A percentile compares a stretch with the other conserved stretches of the same genome.
These are phyloP conservation scores for Xylariomycetidae sp. DNA, from an alignment of 2,329 filamentous ascomycete species.

Conservation along the genomic window DNA sequence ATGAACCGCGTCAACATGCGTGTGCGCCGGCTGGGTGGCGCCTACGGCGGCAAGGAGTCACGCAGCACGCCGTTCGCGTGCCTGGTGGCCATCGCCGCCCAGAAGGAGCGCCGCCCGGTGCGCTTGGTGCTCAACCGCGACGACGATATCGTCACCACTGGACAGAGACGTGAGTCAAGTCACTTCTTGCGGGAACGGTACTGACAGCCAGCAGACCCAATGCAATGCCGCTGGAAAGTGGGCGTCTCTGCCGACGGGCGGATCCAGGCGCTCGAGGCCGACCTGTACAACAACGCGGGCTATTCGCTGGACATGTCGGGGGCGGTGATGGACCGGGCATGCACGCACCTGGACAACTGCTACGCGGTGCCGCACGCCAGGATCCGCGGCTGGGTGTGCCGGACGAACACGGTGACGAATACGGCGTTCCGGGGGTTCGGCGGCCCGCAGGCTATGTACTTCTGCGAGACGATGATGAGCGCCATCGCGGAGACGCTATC, in stretches of 20 bases:
- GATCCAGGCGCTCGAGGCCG: constrained; percentile 77
- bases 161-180: too few species aligned
- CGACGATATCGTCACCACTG: constrained; percentile 85
- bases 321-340: constrained; percentile 75
- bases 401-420: constrained; percentile 93
- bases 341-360: constrained; percentile 81
- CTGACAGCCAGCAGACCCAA: too few species aligned
- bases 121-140: constrained; percentile 91
- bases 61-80: constrained; percentile 74
- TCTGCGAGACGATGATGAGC: constrained; percentile 78
- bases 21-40: constrained; percentile 85
- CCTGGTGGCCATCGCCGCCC: constrained; percentile 75
- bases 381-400: constrained; percentile 76
- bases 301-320: constrained; percentile 63
- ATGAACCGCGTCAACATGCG: constrained; percentile 82
- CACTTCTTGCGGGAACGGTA: too few species aligned
- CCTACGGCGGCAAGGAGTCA: constrained; percentile 90
- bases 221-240: constrained; percentile 81
- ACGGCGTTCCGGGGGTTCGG: constrained; percentile 95
- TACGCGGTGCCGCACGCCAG: constrained; percentile 81
- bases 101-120: constrained; percentile 74
- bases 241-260: constrained; percentile 86
- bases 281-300: constrained; percentile 85
- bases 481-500: constrained; percentile 79
- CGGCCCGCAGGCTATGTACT: constrained; percentile 90